Evolutionary conservation across 2,329 filamentous ascomycete genomes (phyloP), one percentile per base, ranked within the genome.

Genomic region (Fusarium sp.): DNA sequence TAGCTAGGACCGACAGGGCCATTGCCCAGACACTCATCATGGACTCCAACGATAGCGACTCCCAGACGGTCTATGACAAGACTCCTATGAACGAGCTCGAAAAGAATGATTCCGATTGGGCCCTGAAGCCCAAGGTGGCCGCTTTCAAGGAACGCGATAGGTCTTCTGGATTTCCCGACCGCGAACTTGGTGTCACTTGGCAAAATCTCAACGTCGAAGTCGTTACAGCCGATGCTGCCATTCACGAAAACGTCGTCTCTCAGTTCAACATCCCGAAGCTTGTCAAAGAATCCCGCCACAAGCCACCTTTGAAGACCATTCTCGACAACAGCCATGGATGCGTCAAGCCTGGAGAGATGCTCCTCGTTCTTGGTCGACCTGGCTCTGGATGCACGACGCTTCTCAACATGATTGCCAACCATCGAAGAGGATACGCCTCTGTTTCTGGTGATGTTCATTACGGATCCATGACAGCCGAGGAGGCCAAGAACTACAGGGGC

Each of bases 271-370:
- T 91, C 3, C 83, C 85, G 31, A 84, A 87, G 38, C 82, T 86
- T n/a, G 73, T 88, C 72, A 87, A 84, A 73, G 90, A 91, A 72
- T 83, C 83, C 65, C 84, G 83, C 72, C 84, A 83, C 49, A 90
- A 89, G 74, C 87, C 88, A 0, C 89, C 91, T 0, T 80, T 92
- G 22, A 89, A 88, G 71, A 92, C 90, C 0, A 91, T 94, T 53
- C 81, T 94, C 24, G 87, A 92, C 62, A 86, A 89, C 74, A 89
- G 87, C 66, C 88, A 91, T 78, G 92, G 92, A 12, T 93, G 91
- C 73, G 89, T 94, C 59, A 91, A 91, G 79, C 92, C 92, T 0
- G 92, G 92, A 22, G 91, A 93, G 80, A 93, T 93, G 92, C 81
- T 93, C 1, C 83, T 93, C 1, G 91, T 94, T 0, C 84, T 94